Percentiles rank a stretch among this genome's conserved stretches.
Evolutionary conservation across 805 yeast genomes (phyloP).

Genomic region (Candida krabiensis): DNA sequence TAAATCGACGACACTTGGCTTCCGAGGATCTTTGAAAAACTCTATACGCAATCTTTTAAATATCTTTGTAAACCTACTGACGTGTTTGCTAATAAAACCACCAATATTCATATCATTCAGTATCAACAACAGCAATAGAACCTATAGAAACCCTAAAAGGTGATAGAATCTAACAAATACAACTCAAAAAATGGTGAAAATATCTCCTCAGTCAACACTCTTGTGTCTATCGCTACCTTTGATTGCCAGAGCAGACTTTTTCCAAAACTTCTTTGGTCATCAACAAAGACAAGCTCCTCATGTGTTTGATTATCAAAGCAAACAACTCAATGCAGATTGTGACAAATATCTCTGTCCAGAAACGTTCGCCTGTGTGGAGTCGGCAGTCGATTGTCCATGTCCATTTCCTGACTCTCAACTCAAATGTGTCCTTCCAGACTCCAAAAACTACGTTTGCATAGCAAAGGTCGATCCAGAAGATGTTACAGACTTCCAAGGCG

Average conservation of each 20-base stretch:
- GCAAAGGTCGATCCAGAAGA: slow-evolving; percentile 60
- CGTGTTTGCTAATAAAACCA: too few relatives aligned
- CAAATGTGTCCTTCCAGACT: slow-evolving; percentile 74
- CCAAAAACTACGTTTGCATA: slow-evolving; percentile 69
- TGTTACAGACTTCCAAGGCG: slow-evolving; percentile 38
- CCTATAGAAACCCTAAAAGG: too few relatives aligned
- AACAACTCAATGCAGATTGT: slow-evolving; percentile 50
- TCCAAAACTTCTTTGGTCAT: slow-evolving; percentile 27
- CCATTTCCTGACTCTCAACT: slow-evolving; percentile 83
- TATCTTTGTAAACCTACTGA: too few relatives aligned
- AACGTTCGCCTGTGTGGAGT: slow-evolving; percentile 73
- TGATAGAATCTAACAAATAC: too few relatives aligned
- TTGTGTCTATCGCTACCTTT: too few relatives aligned
- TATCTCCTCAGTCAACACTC: too few relatives aligned
- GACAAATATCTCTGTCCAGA: slow-evolving; percentile 75
- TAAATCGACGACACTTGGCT: too few relatives aligned
- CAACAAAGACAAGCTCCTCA: slow-evolving; percentile 31
- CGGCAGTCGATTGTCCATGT: slow-evolving; percentile 81
- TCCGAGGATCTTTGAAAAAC: too few relatives aligned
- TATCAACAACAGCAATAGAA: too few relatives aligned
- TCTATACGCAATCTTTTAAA: too few relatives aligned
- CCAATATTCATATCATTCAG: too few relatives aligned
- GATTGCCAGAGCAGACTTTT: slow-evolving; percentile 21
- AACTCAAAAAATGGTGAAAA: too few relatives aligned
- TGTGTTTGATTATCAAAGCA: slow-evolving; percentile 39